These are phyloP conservation scores for Leucosporidium creatinivorum DNA, from an alignment of 768 basidiomycete genomes.

Conservation along the genomic window DNA sequence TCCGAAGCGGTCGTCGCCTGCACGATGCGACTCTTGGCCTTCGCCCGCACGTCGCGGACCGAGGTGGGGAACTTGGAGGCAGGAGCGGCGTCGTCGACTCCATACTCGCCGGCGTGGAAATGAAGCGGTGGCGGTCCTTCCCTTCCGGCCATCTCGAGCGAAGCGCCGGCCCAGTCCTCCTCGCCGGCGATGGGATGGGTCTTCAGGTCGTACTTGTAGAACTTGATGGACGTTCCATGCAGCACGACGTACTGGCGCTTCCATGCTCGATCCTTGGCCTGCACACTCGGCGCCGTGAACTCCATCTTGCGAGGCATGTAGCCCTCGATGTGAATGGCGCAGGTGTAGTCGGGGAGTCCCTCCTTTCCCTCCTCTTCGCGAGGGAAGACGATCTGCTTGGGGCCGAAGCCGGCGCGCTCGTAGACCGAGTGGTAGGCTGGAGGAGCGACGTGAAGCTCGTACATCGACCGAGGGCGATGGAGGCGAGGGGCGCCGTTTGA, in stretches of 20 bases:
- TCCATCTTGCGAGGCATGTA: conserved; percentile 89
- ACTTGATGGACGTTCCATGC: conserved; percentile 79
- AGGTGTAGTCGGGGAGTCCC: conserved; percentile 69
- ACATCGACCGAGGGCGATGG: conserved; percentile 43
- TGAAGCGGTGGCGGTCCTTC: conserved; percentile 28
- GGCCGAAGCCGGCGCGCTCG: conserved; percentile 40
- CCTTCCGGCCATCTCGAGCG: conserved; percentile 3
- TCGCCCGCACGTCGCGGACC: conserved; percentile 23
- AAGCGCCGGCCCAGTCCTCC: conserved; percentile 24
- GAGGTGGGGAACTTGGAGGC: conserved; percentile 16
- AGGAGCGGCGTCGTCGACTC: background rate
- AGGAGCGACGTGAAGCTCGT: conserved; percentile 41
- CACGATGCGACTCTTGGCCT: conserved; percentile 25
- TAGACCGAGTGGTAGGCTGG: conserved; percentile 40
- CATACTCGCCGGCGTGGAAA: conserved; percentile 33
- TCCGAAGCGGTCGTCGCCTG: conserved; percentile 11
- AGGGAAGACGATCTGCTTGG: conserved; percentile 40
- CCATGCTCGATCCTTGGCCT: conserved; percentile 89
- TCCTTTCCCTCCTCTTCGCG: conserved; percentile 73
- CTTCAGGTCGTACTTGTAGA: conserved; percentile 48
- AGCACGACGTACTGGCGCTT: conserved; percentile 75
- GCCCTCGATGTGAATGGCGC: conserved; percentile 69
- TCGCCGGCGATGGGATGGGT: conserved; percentile 32
- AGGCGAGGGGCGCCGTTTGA: conserved; percentile 15
- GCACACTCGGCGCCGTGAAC: conserved; percentile 72